Evolutionary conservation across 495 filamentous ascomycete genomes (phyloP).

Genomic region (Pyronema domesticum): DNA sequence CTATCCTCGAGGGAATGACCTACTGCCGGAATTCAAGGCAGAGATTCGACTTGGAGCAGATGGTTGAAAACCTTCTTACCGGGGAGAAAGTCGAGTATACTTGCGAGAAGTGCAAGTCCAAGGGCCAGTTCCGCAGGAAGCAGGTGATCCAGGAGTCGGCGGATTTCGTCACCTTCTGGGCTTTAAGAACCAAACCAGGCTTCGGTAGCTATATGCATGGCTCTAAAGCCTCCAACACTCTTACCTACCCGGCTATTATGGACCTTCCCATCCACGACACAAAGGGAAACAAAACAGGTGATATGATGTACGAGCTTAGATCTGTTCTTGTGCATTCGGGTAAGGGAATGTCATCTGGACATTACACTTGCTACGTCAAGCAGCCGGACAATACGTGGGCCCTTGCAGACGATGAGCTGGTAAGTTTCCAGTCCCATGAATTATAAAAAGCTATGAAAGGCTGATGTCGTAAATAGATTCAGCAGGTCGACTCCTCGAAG

Average conservation of each 20-base stretch:
- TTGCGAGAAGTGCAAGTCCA: slow-evolving; percentile 20
- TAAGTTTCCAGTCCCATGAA: slow-evolving; percentile 1
- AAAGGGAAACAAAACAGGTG: slow-evolving; percentile 7
- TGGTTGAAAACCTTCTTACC: too few species aligned
- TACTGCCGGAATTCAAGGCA: too few species aligned
- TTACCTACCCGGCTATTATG: slow-evolving; percentile 8
- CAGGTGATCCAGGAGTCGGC: slow-evolving; percentile 7
- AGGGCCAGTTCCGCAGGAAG: slow-evolving; percentile 13
- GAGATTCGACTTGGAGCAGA: too few species aligned
- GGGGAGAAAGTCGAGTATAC: slow-evolving; percentile 15
- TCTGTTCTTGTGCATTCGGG: slow-evolving; percentile 16
- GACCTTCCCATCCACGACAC: slow-evolving; percentile 5
- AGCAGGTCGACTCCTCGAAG: too few species aligned
- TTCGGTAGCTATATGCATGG: neutral
- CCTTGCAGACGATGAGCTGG: slow-evolving; percentile 12
- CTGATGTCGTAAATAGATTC: too few species aligned
- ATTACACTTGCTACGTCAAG: slow-evolving; percentile 18
- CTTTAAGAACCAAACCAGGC: too few species aligned
- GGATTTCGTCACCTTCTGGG: too few species aligned
- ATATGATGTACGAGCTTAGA: slow-evolving; percentile 9
- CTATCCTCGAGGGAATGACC: too few species aligned
- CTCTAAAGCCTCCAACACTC: neutral
- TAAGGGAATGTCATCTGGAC: slow-evolving; percentile 7
- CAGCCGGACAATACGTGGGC: slow-evolving; percentile 19
- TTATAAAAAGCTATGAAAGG: too few species aligned